Conservation (phyloP, 257 asterid species). For the Lycium ferocissimum region DNA sequence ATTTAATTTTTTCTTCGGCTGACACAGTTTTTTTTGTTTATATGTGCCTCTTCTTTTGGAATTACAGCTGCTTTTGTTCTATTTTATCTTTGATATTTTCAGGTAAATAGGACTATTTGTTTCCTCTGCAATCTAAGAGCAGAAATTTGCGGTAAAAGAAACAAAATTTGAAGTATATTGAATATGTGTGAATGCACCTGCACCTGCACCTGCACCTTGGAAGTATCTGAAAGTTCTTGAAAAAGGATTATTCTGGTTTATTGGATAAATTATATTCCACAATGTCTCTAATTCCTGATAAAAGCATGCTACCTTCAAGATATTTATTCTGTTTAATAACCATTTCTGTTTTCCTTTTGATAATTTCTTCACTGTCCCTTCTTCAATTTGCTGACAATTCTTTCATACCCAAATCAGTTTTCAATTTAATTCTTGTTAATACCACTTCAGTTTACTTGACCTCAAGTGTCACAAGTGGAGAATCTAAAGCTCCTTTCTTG, state of each 20-base stretch:
- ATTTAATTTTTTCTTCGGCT: constrained; percentile 3
- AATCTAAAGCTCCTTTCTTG: constrained; percentile 29
- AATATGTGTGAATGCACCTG: not conserved
- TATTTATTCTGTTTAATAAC: constrained; percentile 62
- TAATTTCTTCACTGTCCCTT: constrained; percentile 60
- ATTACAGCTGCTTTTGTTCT: constrained; percentile 1
- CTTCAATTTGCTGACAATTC: constrained; percentile 48
- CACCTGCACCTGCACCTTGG: not conserved
- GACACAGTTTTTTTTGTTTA: not conserved
- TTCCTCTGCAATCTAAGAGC: constrained; percentile 8
- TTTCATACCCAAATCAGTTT: constrained; percentile 46
- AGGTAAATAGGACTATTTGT: not conserved
- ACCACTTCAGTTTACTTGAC: constrained; percentile 42
- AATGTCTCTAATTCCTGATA: constrained; percentile 60
- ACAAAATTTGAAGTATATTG: not conserved
- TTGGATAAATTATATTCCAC: constrained; percentile 3
- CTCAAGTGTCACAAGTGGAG: not conserved
- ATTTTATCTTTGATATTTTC: not conserved
- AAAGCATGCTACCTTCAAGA: constrained; percentile 60
- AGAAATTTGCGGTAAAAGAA: not conserved
- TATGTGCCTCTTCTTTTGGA: not conserved
- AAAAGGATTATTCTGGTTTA: not conserved
- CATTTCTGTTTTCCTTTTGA: constrained; percentile 60
- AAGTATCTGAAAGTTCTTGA: not conserved
- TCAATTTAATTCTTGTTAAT: constrained; percentile 45